phyloP scores from a whole-genome alignment of 768 basidiomycete species.

The Termitomyces sp. region DNA sequence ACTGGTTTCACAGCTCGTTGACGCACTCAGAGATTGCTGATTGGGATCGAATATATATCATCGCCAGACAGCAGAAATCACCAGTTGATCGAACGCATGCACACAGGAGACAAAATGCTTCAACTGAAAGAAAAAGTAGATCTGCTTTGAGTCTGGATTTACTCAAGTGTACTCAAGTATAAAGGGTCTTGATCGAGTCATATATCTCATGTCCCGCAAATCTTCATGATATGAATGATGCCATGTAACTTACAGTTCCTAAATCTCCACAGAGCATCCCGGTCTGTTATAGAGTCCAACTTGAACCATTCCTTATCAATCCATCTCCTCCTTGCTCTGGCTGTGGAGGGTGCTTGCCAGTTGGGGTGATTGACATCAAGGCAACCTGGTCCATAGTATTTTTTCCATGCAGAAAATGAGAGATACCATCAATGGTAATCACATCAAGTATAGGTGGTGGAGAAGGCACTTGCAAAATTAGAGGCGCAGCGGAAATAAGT shows the following conservation, averaged over 20 bases:
- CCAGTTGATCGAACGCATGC: background rate
- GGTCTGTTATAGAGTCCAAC: background rate
- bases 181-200: too few relatives aligned
- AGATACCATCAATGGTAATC: too few relatives aligned
- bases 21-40: background rate
- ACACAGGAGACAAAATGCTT: background rate
- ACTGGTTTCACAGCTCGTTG: too few relatives aligned
- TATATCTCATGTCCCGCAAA: too few relatives aligned
- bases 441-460: too few relatives aligned
- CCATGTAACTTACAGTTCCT: background rate
- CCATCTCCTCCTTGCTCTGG: background rate
- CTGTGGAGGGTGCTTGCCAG: too few relatives aligned
- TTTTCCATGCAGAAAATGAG: too few relatives aligned
- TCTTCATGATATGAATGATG: too few relatives aligned
- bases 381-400: too few relatives aligned
- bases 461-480: too few relatives aligned
- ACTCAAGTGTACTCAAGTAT: background rate
- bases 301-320: background rate
- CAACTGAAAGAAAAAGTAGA: background rate
- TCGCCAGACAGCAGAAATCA: background rate
- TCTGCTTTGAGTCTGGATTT: background rate
- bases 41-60: background rate
- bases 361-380: too few relatives aligned
- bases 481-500: too few relatives aligned
- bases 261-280: background rate